Percentiles rank a stretch among this genome's conserved stretches.
Conservation (phyloP, 2,329 filamentous ascomycete genomes). For the Didymosphaeria variabile region DNA sequence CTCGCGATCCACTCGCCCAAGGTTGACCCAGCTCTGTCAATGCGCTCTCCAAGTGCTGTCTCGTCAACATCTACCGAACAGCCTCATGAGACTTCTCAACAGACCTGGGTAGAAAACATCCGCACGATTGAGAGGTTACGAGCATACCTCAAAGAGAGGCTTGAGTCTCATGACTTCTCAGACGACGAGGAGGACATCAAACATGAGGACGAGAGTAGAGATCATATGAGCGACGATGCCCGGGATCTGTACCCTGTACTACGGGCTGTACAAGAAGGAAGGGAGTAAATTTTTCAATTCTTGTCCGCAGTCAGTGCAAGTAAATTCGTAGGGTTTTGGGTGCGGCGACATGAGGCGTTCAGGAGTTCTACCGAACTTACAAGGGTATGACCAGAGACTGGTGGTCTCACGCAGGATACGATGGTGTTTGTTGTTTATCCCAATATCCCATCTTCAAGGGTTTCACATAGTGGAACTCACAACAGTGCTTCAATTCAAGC, state of each 20-base stretch:
- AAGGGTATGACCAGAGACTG: slow-evolving; percentile 1
- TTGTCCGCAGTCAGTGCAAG: not conserved
- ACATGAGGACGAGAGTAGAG: slow-evolving; percentile 37
- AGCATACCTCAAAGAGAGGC: slow-evolving; percentile 63
- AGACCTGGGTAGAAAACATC: slow-evolving; percentile 70
- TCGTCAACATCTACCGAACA: slow-evolving; percentile 48
- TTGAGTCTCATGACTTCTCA: slow-evolving; percentile 62
- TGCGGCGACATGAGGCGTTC: slow-evolving; percentile 8
- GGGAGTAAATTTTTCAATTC: slow-evolving; percentile 34
- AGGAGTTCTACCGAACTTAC: slow-evolving; percentile 1
- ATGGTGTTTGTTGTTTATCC: slow-evolving; percentile 12
- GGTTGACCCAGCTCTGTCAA: slow-evolving; percentile 49
- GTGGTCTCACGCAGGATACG: slow-evolving; percentile 3
- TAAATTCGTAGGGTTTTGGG: not conserved
- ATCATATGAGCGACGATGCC: slow-evolving; percentile 46
- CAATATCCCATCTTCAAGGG: slow-evolving; percentile 12
- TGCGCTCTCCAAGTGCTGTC: slow-evolving; percentile 50
- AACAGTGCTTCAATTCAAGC: slow-evolving; percentile 1
- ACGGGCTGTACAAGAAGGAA: slow-evolving; percentile 50
- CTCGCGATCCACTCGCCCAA: slow-evolving; percentile 52
- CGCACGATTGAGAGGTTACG: slow-evolving; percentile 69
- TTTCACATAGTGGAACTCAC: not conserved
- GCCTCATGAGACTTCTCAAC: slow-evolving; percentile 51
- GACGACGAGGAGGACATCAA: slow-evolving; percentile 40
- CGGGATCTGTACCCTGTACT: slow-evolving; percentile 53